Evolutionary conservation across 2,329 filamentous ascomycete genomes (phyloP).

Genomic region (Polychaeton citri): DNA sequence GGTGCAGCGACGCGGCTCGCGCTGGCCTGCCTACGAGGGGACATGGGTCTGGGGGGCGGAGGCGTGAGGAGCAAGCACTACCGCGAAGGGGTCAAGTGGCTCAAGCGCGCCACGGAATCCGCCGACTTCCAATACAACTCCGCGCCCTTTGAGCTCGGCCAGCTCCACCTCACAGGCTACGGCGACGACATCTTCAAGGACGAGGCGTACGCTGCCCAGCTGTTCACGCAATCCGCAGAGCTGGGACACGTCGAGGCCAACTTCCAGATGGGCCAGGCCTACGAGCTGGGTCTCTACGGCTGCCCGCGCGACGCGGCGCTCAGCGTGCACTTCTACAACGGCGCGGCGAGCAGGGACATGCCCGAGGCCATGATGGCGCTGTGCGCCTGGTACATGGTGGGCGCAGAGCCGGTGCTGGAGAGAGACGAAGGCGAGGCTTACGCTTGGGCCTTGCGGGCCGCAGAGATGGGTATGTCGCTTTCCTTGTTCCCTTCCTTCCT

Average conservation of each 20-base stretch:
- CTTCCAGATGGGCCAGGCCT: conserved; percentile 85
- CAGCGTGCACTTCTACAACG: conserved; percentile 95
- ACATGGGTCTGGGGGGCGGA: conserved; percentile 53
- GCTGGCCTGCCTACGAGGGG: conserved; percentile 76
- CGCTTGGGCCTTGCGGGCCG: conserved; percentile 83
- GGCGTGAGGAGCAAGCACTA: conserved; percentile 47
- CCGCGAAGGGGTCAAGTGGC: conserved; percentile 86
- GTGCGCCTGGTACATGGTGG: conserved; percentile 97
- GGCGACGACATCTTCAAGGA: conserved; percentile 91
- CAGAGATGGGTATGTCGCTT: conserved; percentile 60
- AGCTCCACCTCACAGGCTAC: conserved; percentile 83
- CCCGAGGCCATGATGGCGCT: conserved; percentile 92
- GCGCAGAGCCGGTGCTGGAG: conserved; percentile 78
- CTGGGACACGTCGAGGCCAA: conserved; percentile 78
- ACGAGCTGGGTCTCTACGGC: conserved; percentile 77
- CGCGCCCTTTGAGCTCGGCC: conserved; percentile 79
- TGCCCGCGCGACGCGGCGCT: conserved; percentile 86
- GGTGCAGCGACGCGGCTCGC: conserved; percentile 89
- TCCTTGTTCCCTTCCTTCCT: conserved; percentile 2
- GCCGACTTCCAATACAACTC: conserved; percentile 86
- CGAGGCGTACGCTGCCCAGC: conserved; percentile 75
- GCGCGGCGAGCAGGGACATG: conserved; percentile 73
- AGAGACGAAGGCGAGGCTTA: conserved; percentile 95
- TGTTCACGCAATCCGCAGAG: conserved; percentile 90
- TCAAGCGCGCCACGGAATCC: conserved; percentile 82